Percentiles rank a stretch among this genome's conserved stretches.
phyloP scores from a whole-genome alignment of 352 stramenopile species.

The Halophytophthora batemanensis region DNA sequence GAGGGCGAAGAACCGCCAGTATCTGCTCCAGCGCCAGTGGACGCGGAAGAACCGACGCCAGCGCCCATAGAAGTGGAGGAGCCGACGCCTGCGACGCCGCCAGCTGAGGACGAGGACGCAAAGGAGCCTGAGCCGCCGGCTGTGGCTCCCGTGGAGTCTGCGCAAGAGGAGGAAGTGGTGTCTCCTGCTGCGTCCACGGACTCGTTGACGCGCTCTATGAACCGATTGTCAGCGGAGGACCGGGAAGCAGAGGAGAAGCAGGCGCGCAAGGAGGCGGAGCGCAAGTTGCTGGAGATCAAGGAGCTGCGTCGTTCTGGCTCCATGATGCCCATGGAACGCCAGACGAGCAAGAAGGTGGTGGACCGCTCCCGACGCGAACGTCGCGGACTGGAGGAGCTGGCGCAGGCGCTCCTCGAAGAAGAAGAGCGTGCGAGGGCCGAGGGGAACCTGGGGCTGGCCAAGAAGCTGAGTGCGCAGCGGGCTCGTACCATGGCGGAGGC shows the following conservation, averaged over 20 bases:
- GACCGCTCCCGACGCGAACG: conserved; percentile 71
- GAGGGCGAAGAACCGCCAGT: conserved; percentile 11
- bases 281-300: conserved; percentile 81
- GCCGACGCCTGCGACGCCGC: not conserved
- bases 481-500: conserved; percentile 68
- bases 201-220: conserved; percentile 27
- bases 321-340: conserved; percentile 54
- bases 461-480: conserved; percentile 78
- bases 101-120: too few relatives aligned
- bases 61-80: not conserved
- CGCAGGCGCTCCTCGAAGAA: conserved; percentile 73
- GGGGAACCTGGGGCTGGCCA: conserved; percentile 67
- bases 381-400: conserved; percentile 73
- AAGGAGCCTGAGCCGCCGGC: not conserved
- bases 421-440: conserved; percentile 78
- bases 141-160: not conserved
- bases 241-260: conserved; percentile 72
- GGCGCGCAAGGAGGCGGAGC: conserved; percentile 73
- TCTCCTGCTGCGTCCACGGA: conserved; percentile 26
- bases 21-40: conserved; percentile 10
- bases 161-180: conserved; percentile 19
- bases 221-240: conserved; percentile 39
- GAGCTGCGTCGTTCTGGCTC: conserved; percentile 65
- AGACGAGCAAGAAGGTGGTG: conserved; percentile 44
- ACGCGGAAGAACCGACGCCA: too few relatives aligned